These are phyloP conservation scores for Aspergillus unguis DNA, from an alignment of 2,329 filamentous ascomycete species.

Conservation along the genomic window DNA sequence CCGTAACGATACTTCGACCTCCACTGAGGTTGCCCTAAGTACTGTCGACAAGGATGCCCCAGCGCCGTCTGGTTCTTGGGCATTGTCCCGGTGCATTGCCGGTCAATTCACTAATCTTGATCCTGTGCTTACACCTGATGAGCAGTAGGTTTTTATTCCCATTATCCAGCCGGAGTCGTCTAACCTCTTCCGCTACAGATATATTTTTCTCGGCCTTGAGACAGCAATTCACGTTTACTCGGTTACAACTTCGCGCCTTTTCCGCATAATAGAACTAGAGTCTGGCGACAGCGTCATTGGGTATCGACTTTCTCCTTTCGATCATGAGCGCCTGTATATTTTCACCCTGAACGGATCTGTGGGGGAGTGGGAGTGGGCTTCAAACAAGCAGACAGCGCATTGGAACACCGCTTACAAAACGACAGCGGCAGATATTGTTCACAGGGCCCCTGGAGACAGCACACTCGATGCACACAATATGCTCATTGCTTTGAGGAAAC, in stretches of 20 bases:
- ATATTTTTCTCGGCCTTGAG: constrained; percentile 71
- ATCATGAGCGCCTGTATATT: constrained; percentile 54
- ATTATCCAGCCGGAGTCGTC: not conserved
- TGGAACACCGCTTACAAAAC: constrained; percentile 44
- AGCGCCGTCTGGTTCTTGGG: constrained; percentile 36
- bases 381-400: constrained; percentile 42
- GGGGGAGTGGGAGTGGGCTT: constrained; percentile 58
- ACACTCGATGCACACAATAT: constrained; percentile 28
- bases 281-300: constrained; percentile 47
- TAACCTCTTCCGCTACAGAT: constrained; percentile 44
- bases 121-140: constrained; percentile 57
- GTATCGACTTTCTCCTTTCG: constrained; percentile 50
- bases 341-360: constrained; percentile 51
- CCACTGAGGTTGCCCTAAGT: constrained; percentile 6
- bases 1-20: not conserved
- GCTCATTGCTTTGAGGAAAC: constrained; percentile 39
- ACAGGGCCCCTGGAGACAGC: constrained; percentile 13
- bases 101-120: constrained; percentile 57
- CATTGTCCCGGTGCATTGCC: constrained; percentile 49
- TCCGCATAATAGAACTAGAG: constrained; percentile 65
- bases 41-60: constrained; percentile 15
- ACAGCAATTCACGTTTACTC: constrained; percentile 78
- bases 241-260: constrained; percentile 72
- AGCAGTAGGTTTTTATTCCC: constrained; percentile 43
- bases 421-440: constrained; percentile 27